A percentile compares a stretch with the other conserved stretches of the same genome.
Evolutionary conservation across 805 yeast genomes (phyloP).

Genomic region (Zygoascus ofunaensis): DNA sequence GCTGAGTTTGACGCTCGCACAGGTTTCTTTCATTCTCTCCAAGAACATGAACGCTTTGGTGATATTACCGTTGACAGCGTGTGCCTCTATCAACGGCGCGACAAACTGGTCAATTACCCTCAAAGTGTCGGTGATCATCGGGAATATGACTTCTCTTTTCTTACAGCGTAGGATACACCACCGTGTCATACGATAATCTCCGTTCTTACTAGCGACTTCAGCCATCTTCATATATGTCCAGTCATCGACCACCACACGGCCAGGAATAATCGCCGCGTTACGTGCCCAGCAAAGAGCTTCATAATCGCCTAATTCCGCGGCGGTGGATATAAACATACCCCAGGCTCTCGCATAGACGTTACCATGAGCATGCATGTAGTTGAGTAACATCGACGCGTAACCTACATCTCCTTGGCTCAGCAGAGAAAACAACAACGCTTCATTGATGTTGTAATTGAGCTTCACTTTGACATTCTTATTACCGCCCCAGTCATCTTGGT

Average conservation of each 20-base stretch:
- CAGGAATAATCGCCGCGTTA: constrained; percentile 23
- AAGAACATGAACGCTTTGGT: constrained; percentile 18
- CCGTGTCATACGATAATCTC: constrained; percentile 23
- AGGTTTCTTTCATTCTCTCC: constrained; percentile 17
- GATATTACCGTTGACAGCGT: constrained; percentile 14
- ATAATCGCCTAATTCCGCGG: constrained; percentile 18
- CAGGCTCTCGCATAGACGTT: constrained; percentile 24
- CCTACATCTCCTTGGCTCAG: constrained; percentile 22
- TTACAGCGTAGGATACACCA: constrained; percentile 23
- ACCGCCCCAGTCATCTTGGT: constrained; percentile 10
- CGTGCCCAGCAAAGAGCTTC: constrained; percentile 22
- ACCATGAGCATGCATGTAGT: constrained; percentile 14
- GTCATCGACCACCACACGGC: constrained; percentile 26
- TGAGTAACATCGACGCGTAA: constrained; percentile 20
- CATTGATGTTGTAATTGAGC: constrained; percentile 15
- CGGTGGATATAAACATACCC: constrained; percentile 24
- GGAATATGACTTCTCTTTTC: constrained; percentile 13
- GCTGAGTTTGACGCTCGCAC: constrained; percentile 10
- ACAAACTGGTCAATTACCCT: constrained; percentile 4
- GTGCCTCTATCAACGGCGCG: constrained; percentile 12
- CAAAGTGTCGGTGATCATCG: background rate
- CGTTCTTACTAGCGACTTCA: constrained; percentile 19
- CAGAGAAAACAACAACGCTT: constrained; percentile 20
- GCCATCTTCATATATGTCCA: constrained; percentile 21
- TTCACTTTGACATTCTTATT: constrained; percentile 3